Evolutionary conservation across 2,329 filamentous ascomycete genomes (phyloP), one percentile per base, ranked within the genome.

Genomic region (Neopestalotiopsis sp.): DNA sequence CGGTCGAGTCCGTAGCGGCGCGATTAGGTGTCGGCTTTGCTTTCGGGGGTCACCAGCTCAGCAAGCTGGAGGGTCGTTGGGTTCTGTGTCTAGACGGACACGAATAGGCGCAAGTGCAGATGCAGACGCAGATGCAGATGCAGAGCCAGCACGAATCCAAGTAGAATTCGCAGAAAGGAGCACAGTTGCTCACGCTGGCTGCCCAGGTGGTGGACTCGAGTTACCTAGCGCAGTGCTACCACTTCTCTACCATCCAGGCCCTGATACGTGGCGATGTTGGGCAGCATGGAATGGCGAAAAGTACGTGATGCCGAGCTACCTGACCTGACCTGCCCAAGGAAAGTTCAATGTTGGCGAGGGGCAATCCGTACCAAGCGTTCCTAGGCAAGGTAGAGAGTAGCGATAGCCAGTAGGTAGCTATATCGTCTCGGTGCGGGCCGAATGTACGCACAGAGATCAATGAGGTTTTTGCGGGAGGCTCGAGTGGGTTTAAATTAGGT

Each of bases 71-170:
- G 14, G 17, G 45, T 17, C 45, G 17, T 53, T 53, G 45, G 45
- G n/a, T 53, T 28, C 5, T 9, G 45, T n/a, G 42, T 49, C 42
- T 13, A n/a, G 13, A 14, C 42, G 17, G 42, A n/a, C 45, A 20
- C 45, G n/a, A 17, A 53, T 7, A n/a, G 45, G 6, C 45, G 58
- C 28, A 58, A n/a, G 12, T 12, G 57, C 57, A 59, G 57, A 30
- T 30, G 57, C 57, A 28, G 57, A 59, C 13, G 57, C 57, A 28
- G 59, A 62, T 42, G 59, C 59, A 62, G 32, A 59, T 34, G 57
- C 24, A 38, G 34, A 38, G 34, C 34, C 34, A 20, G 59, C 59
- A 62, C 28, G 14, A 62, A 24, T 13, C 57, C 57, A 30, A 59
- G 9, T 30, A 17, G 13, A 62, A 32, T 28, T 62, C 32, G 32